A percentile compares a stretch with the other conserved stretches of the same genome.
Conservation (phyloP, 2,329 filamentous ascomycete genomes). For the Curvularia hawaiiensis region DNA sequence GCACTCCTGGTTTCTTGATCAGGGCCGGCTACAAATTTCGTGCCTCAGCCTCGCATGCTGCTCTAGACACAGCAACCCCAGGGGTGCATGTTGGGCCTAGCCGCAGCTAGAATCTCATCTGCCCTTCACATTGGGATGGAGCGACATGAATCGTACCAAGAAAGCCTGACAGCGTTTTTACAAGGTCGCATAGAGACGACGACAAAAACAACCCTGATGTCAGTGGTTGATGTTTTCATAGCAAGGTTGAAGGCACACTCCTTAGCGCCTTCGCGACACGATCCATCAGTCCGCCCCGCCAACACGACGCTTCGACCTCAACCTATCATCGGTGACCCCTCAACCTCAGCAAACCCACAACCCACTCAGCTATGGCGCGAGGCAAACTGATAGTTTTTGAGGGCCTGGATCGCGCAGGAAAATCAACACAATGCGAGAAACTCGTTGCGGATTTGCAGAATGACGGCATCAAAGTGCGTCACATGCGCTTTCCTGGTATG, state of each 20-base stretch:
- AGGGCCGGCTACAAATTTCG: not conserved
- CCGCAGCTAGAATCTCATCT: no score
- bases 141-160: no score
- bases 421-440: conserved; percentile 84
- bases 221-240: no score
- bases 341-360: not conserved
- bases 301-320: conserved; percentile 3
- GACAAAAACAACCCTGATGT: no score
- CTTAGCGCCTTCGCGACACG: conserved; percentile 1
- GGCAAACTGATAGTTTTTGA: conserved; percentile 85
- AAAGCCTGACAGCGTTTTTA: no score
- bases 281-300: conserved; percentile 3
- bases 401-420: conserved; percentile 87
- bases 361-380: conserved; percentile 49
- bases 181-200: no score
- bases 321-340: conserved; percentile 2
- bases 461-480: conserved; percentile 59
- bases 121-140: no score
- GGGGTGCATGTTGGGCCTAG: no score
- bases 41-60: not conserved
- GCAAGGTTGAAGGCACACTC: no score
- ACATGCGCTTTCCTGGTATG: conserved; percentile 70
- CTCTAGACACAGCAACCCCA: not conserved
- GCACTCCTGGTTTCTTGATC: not conserved
- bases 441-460: conserved; percentile 62